phyloP scores from a whole-genome alignment of 352 stramenopile species.

The Globisporangium canariense region DNA sequence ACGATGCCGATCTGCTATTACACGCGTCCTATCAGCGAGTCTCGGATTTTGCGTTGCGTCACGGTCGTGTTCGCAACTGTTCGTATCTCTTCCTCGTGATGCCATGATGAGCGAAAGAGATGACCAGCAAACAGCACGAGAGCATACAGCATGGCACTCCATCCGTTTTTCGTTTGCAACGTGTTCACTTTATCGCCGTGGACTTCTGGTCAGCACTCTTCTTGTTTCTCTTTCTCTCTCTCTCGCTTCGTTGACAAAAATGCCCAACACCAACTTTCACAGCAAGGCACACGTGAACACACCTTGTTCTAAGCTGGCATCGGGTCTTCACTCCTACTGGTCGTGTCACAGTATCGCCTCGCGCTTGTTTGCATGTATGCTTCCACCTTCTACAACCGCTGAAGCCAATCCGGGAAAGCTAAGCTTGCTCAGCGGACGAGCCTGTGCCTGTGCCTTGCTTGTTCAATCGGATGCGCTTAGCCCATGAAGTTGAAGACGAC shows the following conservation, averaged over 20 bases:
- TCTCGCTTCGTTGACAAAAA: not conserved
- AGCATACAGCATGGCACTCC: not conserved
- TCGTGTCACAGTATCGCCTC: not conserved
- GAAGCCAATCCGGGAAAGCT: not conserved
- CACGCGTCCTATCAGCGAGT: not conserved
- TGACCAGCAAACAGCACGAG: not conserved
- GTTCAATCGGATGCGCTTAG: constrained; percentile 32
- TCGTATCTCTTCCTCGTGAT: not conserved
- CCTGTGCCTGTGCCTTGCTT: not conserved
- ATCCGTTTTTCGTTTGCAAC: not conserved
- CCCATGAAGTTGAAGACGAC: constrained; percentile 94
- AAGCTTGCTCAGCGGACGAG: not conserved
- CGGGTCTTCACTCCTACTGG: not conserved
- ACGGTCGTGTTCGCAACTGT: constrained; percentile 1
- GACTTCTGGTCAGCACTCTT: not conserved
- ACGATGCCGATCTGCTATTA: no score
- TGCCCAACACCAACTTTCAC: not conserved
- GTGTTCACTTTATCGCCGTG: constrained; percentile 2
- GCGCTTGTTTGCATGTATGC: not conserved
- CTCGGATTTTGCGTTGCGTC: not conserved
- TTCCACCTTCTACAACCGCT: not conserved
- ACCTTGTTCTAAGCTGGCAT: not conserved
- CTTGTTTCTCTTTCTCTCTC: not conserved
- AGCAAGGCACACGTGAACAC: not conserved
- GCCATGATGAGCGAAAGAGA: not conserved